A percentile compares a stretch with the other conserved stretches of the same genome.
Conservation (phyloP, 2,329 filamentous ascomycete species). For the Epichloe gansuensis region DNA sequence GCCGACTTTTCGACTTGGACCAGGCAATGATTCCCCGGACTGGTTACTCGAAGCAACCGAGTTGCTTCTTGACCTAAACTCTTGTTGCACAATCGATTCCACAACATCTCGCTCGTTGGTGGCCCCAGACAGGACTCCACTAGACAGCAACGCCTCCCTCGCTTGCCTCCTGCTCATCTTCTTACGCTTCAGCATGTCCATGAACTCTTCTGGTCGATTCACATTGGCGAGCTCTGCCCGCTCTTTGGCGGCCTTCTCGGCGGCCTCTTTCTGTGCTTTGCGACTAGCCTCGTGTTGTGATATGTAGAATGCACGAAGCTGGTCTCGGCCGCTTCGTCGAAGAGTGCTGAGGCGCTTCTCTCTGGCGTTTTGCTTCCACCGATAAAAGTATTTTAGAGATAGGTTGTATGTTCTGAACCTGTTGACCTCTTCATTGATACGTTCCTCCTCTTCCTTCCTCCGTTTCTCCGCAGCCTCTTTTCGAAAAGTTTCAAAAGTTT, state of each 20-base stretch:
- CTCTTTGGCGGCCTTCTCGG: constrained; percentile 14
- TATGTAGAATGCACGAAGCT: constrained; percentile 33
- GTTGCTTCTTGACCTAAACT: constrained; percentile 11
- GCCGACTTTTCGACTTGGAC: constrained; percentile 10
- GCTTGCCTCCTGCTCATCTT: constrained; percentile 18
- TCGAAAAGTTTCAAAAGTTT: constrained; percentile 28
- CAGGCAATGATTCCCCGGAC: constrained; percentile 9
- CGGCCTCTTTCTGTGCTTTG: constrained; percentile 22
- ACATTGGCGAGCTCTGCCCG: constrained; percentile 14
- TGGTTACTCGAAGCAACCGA: constrained; percentile 10
- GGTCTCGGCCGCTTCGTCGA: constrained; percentile 37
- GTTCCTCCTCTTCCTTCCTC: constrained; percentile 34
- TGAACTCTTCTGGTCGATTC: constrained; percentile 23
- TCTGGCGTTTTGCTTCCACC: constrained; percentile 38
- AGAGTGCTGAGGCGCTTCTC: constrained; percentile 35
- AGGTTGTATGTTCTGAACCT: constrained; percentile 37
- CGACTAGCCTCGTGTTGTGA: constrained; percentile 22
- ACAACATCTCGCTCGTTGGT: constrained; percentile 23
- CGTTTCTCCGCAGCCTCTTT: constrained; percentile 28
- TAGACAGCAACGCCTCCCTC: constrained; percentile 27
- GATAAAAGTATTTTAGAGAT: constrained; percentile 42
- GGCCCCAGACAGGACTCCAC: constrained; percentile 29
- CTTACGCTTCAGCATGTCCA: constrained; percentile 19
- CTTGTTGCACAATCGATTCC: constrained; percentile 22
- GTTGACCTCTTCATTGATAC: constrained; percentile 31